Base-by-base conservation (phyloP, 2,329 filamentous ascomycete genomes). In the Aspergillus ochraceoroseus region DNA sequence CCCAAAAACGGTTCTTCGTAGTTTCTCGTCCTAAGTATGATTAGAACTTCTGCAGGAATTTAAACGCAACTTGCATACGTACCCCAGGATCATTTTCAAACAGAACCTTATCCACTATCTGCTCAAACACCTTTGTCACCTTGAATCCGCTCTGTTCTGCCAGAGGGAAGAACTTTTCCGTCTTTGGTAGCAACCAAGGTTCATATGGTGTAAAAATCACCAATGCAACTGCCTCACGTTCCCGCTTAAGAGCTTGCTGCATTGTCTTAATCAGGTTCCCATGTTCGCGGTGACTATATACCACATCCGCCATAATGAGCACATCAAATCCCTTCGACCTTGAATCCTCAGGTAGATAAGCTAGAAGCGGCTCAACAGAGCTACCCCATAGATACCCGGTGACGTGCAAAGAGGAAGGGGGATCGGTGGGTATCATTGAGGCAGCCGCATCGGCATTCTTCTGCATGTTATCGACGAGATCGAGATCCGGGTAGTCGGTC, bases 171-270 rank as follows among this genome's bases (percentile, higher is more conserved):
- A 95, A 95, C 3, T 76, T 77, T 61, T 94, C 72, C 57, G 95
- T 92, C 63, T 87, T 85, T 48, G 88, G 76, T 55, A 85, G 73
- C 58, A 95, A 71, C 89, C 89, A 95, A 1, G 90, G 89, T 48
- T 92, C 75, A 66, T 96, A 95, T 13, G 87, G 89, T 0, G 89
- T 94, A 69, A 95, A 96, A 64, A 95, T 94, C 5, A 95, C 88
- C 54, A 89, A 77, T 2, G 88, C 87, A 38, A 74, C 74, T 33
- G 82, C 78, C 2, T 70, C 69, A 3, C 62, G 54, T 3, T 68
- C 63, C 46, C 68, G 72, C 52, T 74, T 76, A 55, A 95, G 65
- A 11, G 83, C 85, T 57, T 75, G 61, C 55, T 76, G 70, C 45
- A 95, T 77, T 3, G 83, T 87, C 49, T 76, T 74, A 49, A 94